These are phyloP conservation scores for Coemansia reversa DNA, from an alignment of 192 early-diverging fungal species.

Conservation along the genomic window DNA sequence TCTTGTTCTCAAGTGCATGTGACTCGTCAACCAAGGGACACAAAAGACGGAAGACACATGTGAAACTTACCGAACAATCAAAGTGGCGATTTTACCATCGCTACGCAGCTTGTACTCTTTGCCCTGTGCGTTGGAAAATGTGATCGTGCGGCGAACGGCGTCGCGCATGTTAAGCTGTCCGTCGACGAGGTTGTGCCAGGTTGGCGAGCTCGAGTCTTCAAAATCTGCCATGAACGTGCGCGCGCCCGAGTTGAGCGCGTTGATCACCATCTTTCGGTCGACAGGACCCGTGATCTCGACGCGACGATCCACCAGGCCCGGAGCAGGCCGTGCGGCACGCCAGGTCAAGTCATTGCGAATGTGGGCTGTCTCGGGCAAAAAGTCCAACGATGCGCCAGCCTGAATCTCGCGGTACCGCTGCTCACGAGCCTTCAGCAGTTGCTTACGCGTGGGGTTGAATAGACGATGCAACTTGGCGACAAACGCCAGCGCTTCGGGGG, in stretches of 20 bases:
- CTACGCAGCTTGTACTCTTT: slow-evolving; percentile 92
- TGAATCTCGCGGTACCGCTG: slow-evolving; percentile 80
- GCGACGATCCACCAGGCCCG: slow-evolving; percentile 85
- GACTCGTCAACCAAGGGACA: neutral
- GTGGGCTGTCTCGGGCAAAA: slow-evolving; percentile 87
- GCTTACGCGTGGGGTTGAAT: slow-evolving; percentile 89
- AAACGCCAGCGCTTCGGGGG: slow-evolving; percentile 78
- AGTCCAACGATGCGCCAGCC: slow-evolving; percentile 79
- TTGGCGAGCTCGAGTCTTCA: slow-evolving; percentile 97
- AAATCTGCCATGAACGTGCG: slow-evolving; percentile 98
- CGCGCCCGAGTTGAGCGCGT: slow-evolving; percentile 94
- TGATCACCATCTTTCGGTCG: slow-evolving; percentile 99
- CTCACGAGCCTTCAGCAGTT: slow-evolving; percentile 77
- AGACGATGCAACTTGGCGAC: slow-evolving; percentile 86
- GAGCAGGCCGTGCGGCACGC: slow-evolving; percentile 86
- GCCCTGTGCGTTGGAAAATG: slow-evolving; percentile 81
- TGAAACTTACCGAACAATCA: slow-evolving; percentile 75
- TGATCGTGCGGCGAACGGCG: slow-evolving; percentile 83
- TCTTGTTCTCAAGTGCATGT: slow-evolving; percentile 11
- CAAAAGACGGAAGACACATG: slow-evolving; percentile 14
- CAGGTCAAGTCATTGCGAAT: slow-evolving; percentile 89
- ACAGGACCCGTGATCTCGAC: slow-evolving; percentile 98
- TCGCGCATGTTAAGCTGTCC: slow-evolving; percentile 96
- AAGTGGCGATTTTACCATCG: slow-evolving; percentile 85
- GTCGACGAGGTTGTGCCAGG: slow-evolving; percentile 89